Evolutionary conservation across 139 green algal species (phyloP), one percentile per base, ranked within the genome.

Genomic region (Axilococcus clingmanii): DNA sequence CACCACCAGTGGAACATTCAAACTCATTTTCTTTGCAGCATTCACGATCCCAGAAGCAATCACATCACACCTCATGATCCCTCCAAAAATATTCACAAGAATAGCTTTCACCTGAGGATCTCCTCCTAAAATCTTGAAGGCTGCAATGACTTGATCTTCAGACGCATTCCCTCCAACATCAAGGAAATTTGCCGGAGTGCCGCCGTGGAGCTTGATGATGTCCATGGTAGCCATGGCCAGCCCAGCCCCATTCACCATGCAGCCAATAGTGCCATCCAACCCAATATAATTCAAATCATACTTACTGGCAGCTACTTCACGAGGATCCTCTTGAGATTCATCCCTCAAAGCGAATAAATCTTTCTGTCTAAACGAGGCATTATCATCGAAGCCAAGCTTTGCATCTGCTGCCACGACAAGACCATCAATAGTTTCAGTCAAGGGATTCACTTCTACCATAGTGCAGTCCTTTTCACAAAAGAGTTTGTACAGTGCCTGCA

Each of bases 181-280:
- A 30, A 99, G 66, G 67, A 99, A 99, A 60, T 99, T 99, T 38
- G 92, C 92, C 0, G 92, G 92, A 6, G 77, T 62, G 8, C 81
- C 86, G 1, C 92, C 92, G 48, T 94, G 76, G 48, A 96, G 63
- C 73, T 97, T 93, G 77, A 99, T 97, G 72, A 99, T 99, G 75
- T 99, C 92, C 91, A 99, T 97, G 20, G 89, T 99, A 4, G 92
- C 88, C 92, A 99, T 99, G 45, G 92, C 92, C 55, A 99, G 81
- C 6, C 92, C 92, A 0, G 92, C 92, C 8, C 92, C 92, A 61
- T 99, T 99, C 19, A 99, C 86, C 84, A 94, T 92, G 82, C 86
- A 94, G 36, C 86, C 86, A 35, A 94, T 94, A 68, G 61, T 82
- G 49, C 92, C 92, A 54, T 96, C 89, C 43, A 99, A 78, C 4